Evolutionary conservation across 2,329 filamentous ascomycete genomes (phyloP), one percentile per base, ranked within the genome.

Genomic region (Fusarium cyanostomum): DNA sequence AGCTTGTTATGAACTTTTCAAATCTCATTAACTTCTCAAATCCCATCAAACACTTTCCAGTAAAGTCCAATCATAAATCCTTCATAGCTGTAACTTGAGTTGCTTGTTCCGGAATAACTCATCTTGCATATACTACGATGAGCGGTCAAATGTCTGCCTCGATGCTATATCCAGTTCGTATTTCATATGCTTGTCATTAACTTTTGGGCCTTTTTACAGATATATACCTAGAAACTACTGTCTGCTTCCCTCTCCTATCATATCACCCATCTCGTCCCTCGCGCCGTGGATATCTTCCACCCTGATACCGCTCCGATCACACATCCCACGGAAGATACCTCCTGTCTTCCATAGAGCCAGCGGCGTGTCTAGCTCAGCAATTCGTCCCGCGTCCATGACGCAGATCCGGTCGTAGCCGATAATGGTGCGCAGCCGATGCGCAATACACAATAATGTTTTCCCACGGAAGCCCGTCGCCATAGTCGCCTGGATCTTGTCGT

Each of bases 401-500:
- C 93, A 94, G 73, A 99, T 97, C 42, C 94, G 88, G 76, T 99
- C 94, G 76, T 98, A 98, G 26, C 89, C 88, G 62, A 98, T 90
- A 63, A 99, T 97, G 1, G 95, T 98, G 72, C 92, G 90, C 70
- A 98, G 81, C 6, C 94, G 85, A 77, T 98, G 94, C 7, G 94
- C 94, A 74, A 98, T 97, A 77, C 93, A 97, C 18, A 98, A 81
- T 42, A 98, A 79, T 3, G 94, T 97, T 81, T 91, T 92, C 57
- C 93, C 94, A 51, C 85, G 84, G 81, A 98, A 98, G 0, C 89
- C 94, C 1, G 85, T 84, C 0, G 92, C 89, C 77, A 98, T 97
- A 4, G 94, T 96, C 52, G 82, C 81, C 77, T 98, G 94, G 73
- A 98, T 97, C 84, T 95, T 96, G 77, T 92, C 90, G 74, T 99